Evolutionary conservation across 2,329 filamentous ascomycete genomes (phyloP), one percentile per base, ranked within the genome.

Genomic region (Talaromyces funiculosus): DNA sequence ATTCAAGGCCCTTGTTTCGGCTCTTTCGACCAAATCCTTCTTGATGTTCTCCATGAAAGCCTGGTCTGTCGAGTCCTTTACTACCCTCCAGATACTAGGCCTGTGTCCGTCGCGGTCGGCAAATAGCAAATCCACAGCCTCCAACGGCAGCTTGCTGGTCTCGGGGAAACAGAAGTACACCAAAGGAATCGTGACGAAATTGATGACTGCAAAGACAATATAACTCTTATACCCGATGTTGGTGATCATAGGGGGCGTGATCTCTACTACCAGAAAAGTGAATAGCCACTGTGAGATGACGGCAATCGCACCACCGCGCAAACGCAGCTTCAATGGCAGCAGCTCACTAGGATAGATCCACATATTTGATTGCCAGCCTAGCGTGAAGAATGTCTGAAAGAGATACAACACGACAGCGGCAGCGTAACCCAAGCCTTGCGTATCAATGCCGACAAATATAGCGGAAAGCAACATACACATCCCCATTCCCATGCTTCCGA

Each of bases 351-450:
- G 75, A 60, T 76, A 75, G 59, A 75, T 56, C 85, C 84, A 89
- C 1, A 85, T 85, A 22, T 87, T 78, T n/a, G 85, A 84, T 16
- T 87, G 71, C 81, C 84, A 87, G 1, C 84, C 85, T 0, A 85
- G 85, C 33, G 85, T 86, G 64, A 88, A 89, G 59, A 84, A 86
- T 2, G 85, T 84, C 66, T 88, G 88, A 72, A 88, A 89, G 3
- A 85, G 81, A 74, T 89, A 89, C n/a, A 89, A 74, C 60, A 86
- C 86, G 3, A 87, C 85, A 9, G 81, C 72, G 4, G 74, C 74
- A 45, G 73, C 74, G 66, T 75, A 76, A 40, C 73, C 65, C 4
- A 67, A 62, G 2, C 63, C 37, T 3, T 62, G 16, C 4, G 63
- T 60, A 9, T 62, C 69, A 5, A 72, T 72, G 47, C 75, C 76